These are phyloP conservation scores for Solanum gracilifrons DNA, from an alignment of 257 asterid genomes.

Conservation along the genomic window DNA sequence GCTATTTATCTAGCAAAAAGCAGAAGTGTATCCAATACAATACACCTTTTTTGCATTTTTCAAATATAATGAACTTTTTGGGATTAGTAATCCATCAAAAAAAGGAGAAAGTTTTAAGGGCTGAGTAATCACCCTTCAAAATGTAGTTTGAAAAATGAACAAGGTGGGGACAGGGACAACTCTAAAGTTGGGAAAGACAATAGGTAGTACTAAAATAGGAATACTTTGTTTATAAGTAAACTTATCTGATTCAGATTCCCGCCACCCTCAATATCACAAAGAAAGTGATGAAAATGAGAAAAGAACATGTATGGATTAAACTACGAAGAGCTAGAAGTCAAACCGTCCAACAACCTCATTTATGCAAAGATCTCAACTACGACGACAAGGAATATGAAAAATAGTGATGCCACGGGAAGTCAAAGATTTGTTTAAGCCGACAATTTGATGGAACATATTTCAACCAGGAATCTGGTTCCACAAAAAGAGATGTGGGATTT, in stretches of 20 bases:
- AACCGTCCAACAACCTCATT: neutral
- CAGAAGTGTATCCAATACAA: neutral
- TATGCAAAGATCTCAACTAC: neutral
- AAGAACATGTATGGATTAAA: neutral
- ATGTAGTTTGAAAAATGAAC: neutral
- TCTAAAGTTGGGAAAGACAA: neutral
- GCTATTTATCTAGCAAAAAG: neutral
- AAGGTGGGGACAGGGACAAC: conserved; percentile 1
- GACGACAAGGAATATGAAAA: neutral
- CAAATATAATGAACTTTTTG: neutral
- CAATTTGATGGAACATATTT: neutral
- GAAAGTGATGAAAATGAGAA: neutral
- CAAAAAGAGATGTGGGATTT: neutral
- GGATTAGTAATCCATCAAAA: neutral
- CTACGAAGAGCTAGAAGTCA: neutral
- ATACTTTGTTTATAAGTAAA: neutral
- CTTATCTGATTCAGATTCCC: neutral
- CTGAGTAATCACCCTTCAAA: neutral
- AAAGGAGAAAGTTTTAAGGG: neutral
- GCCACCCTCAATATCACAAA: neutral
- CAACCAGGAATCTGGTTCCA: neutral
- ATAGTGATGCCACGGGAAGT: neutral
- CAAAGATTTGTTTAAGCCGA: neutral
- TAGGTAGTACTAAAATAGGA: neutral
- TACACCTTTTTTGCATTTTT: neutral